phyloP scores from a whole-genome alignment of 225 moss, liverwort and hornwort species.

The Pseudisothecium myosuroides region DNA sequence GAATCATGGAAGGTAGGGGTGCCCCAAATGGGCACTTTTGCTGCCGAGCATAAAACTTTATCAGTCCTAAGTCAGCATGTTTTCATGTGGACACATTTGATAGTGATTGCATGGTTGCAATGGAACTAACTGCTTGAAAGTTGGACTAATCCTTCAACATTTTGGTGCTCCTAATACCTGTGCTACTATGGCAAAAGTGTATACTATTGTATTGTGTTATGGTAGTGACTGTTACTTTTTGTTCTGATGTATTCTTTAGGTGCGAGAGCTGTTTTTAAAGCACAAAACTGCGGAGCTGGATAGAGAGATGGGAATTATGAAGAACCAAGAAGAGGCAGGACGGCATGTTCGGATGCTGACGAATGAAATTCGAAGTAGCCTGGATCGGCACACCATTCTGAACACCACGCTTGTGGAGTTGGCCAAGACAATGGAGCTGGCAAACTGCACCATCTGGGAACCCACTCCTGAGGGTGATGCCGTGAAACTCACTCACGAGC shows the following conservation, averaged over 20 bases:
- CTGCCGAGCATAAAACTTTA: not conserved
- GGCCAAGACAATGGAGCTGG: conserved; percentile 59
- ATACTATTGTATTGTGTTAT: not conserved
- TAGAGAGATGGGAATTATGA: conserved; percentile 85
- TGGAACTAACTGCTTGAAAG: not conserved
- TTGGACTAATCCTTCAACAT: not conserved
- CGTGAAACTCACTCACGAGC: conserved; percentile 72
- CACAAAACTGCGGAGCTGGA: conserved; percentile 87
- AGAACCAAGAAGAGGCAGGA: conserved; percentile 86
- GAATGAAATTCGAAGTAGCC: conserved; percentile 69
- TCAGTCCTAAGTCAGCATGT: not conserved
- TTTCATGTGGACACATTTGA: not conserved
- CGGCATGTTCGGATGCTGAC: conserved; percentile 89
- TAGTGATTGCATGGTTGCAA: not conserved
- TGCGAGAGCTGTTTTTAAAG: conserved; percentile 82
- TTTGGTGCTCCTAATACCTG: not conserved
- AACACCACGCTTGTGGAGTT: conserved; percentile 80
- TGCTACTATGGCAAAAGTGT: not conserved
- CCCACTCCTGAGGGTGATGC: conserved; percentile 67
- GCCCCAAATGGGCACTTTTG: not conserved
- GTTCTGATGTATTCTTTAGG: conserved; percentile 10
- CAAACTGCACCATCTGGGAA: conserved; percentile 93
- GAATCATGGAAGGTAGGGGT: not conserved
- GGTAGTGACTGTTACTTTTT: not conserved
- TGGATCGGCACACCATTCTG: conserved; percentile 79